A percentile compares a stretch with the other conserved stretches of the same genome.
phyloP scores from a whole-genome alignment of 2,329 filamentous ascomycete species.

The Aspergillus persii region DNA sequence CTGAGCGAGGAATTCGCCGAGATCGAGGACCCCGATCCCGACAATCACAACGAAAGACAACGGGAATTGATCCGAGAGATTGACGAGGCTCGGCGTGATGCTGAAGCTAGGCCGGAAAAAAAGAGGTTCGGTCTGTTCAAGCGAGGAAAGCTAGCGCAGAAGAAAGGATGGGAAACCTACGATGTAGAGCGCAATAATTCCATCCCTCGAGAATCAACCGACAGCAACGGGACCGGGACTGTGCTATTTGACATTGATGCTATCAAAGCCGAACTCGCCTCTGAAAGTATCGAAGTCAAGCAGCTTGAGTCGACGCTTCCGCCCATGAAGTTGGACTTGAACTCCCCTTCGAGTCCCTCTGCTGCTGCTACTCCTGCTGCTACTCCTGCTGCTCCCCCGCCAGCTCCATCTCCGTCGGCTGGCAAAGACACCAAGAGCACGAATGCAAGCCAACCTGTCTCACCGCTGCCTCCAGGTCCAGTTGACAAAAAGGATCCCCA shows the following conservation, averaged over 20 bases:
- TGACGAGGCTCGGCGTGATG: slow-evolving; percentile 83
- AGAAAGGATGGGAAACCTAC: slow-evolving; percentile 93
- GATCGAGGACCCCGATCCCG: slow-evolving; percentile 95
- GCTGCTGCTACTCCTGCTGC: neutral
- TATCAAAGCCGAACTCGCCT: slow-evolving; percentile 79
- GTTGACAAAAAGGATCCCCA: slow-evolving; percentile 11
- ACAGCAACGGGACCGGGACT: slow-evolving; percentile 35
- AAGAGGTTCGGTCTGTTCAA: slow-evolving; percentile 75
- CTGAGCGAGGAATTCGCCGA: slow-evolving; percentile 92
- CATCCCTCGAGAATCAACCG: slow-evolving; percentile 25
- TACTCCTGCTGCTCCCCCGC: neutral
- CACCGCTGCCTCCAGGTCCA: slow-evolving; percentile 21
- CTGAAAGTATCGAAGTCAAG: slow-evolving; percentile 67
- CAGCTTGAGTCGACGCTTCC: slow-evolving; percentile 86
- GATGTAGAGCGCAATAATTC: slow-evolving; percentile 57
- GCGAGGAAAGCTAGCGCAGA: slow-evolving; percentile 69
- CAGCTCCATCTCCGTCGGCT: slow-evolving; percentile 22
- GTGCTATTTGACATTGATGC: slow-evolving; percentile 95
- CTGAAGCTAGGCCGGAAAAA: slow-evolving; percentile 75
- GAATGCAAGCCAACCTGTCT: slow-evolving; percentile 2
- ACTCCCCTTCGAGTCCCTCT: slow-evolving; percentile 22
- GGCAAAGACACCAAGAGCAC: slow-evolving; percentile 40
- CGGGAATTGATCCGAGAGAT: slow-evolving; percentile 95
- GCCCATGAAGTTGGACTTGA: slow-evolving; percentile 75
- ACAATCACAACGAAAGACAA: slow-evolving; percentile 83